phyloP scores from a whole-genome alignment of 1,284 basidiomycete genomes.

The Mycena citricolor region DNA sequence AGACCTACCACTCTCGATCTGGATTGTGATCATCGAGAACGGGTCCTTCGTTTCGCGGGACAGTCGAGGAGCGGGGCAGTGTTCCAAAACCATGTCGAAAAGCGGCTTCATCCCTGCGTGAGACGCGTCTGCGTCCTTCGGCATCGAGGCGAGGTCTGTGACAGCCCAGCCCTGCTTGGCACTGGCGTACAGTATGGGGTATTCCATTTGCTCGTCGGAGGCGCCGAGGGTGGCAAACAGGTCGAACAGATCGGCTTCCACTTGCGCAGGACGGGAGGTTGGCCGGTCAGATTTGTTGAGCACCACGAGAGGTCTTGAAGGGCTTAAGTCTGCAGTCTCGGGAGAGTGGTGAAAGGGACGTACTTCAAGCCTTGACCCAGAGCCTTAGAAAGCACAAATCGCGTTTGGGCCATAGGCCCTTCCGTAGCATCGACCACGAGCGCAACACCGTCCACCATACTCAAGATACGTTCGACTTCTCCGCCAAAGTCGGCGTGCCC shows the following conservation, averaged over 20 bases:
- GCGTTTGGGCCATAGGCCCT: slow-evolving; percentile 50
- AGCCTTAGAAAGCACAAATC: slow-evolving; percentile 47
- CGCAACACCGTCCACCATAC: slow-evolving; percentile 50
- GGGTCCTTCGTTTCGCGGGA: slow-evolving; percentile 30
- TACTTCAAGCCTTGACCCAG: slow-evolving; percentile 41
- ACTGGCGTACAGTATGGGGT: slow-evolving; percentile 47
- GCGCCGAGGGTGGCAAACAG: slow-evolving; percentile 48
- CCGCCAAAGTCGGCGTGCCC: slow-evolving; percentile 50
- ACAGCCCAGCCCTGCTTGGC: slow-evolving; percentile 50
- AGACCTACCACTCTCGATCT: slow-evolving; percentile 35
- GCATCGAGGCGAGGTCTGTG: slow-evolving; percentile 26
- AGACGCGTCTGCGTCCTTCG: slow-evolving; percentile 9
- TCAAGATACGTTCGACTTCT: slow-evolving; percentile 48
- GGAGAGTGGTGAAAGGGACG: slow-evolving; percentile 17
- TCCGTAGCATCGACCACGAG: slow-evolving; percentile 49
- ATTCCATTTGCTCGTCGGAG: slow-evolving; percentile 49
- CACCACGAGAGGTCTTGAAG: slow-evolving; percentile 41
- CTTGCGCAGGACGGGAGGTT: slow-evolving; percentile 41
- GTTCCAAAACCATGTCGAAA: slow-evolving; percentile 43
- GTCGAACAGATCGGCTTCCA: slow-evolving; percentile 48
- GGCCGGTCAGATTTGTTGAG: slow-evolving; percentile 47
- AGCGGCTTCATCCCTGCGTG: slow-evolving; percentile 39
- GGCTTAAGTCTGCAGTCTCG: not conserved
- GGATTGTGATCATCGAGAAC: slow-evolving; percentile 49
- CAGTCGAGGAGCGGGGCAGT: slow-evolving; percentile 41